phyloP scores from a whole-genome alignment of 2,329 filamentous ascomycete species.

The Fusarium sp. region DNA sequence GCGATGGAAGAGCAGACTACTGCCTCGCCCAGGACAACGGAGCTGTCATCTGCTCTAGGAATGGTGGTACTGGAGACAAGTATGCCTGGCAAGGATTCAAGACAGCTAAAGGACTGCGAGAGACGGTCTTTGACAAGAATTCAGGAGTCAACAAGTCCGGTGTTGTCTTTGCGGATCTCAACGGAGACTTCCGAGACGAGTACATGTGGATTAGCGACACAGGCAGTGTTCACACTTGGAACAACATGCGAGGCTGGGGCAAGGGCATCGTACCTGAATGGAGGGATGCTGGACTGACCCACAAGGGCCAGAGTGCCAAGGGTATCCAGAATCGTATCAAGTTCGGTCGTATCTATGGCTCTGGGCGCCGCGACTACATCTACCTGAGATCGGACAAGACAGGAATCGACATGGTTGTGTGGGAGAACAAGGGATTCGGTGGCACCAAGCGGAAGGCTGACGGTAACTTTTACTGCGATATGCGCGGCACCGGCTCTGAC shows the following conservation, averaged over 20 bases:
- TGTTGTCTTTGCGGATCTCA: conserved; percentile 2
- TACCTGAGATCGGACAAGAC: conserved; percentile 1
- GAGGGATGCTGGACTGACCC: background rate
- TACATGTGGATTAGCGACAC: background rate
- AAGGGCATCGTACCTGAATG: background rate
- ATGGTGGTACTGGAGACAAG: conserved; percentile 2
- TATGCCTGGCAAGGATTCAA: conserved; percentile 1
- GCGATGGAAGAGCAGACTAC: background rate
- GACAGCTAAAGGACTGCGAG: background rate
- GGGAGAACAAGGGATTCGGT: conserved; percentile 1
- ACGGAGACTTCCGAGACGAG: conserved; percentile 8
- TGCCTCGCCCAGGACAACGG: background rate
- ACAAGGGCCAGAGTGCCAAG: background rate
- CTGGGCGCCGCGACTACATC: conserved; percentile 4
- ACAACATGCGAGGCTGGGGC: background rate
- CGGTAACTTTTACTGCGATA: conserved; percentile 3
- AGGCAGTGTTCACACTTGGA: background rate
- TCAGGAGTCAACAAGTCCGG: background rate
- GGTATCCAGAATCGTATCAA: conserved; percentile 8
- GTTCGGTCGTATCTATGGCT: conserved; percentile 6
- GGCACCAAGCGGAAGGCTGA: conserved; percentile 9
- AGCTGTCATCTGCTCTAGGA: background rate
- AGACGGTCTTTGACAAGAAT: background rate
- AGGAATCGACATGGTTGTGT: background rate
- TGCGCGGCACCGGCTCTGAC: conserved; percentile 2